Evolutionary conservation across 495 filamentous ascomycete genomes (phyloP), one percentile per base, ranked within the genome.

Genomic region (Choiromyces venosus): DNA sequence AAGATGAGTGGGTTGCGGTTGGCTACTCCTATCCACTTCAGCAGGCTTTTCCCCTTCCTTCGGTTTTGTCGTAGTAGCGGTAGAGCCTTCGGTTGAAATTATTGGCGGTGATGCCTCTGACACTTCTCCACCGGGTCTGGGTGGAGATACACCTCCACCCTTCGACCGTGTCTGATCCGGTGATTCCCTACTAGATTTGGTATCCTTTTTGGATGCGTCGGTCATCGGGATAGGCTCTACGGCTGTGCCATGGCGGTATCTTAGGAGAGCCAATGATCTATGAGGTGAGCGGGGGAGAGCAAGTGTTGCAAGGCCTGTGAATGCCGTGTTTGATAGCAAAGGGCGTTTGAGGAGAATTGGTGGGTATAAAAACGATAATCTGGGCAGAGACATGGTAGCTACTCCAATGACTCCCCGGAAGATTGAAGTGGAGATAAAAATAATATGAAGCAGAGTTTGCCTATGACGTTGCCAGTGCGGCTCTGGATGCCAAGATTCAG

Each of bases 321-420:
- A 61, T 40, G 66, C 83, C 67, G 64, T 66, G 80, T 83, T 29
- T 83, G 70, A 33, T 82, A 79, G 64, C 76, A 82, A 29, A 79
- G 77, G 35, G 82, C 81, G 19, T 67, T 79, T n/a, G 82, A 79
- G 84, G 71, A 89, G 90, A 66, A 92, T 82, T 75, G 91, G 88
- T 44, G 91, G 91, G 77, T 93, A 93, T 21, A 93, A 86, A 78
- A 93, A 93, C 4, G 88, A 88, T 40, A 94, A 85, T 77, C 91
- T 85, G 67, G 85, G 84, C 14, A 87, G 85, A 67, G 90, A 87
- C 92, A 94, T 94, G 74, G 74, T 81, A 74, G 73, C 68, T 75
- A 66, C 66, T 74, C 33, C 76, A 79, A 33, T 56, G 86, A 87
- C 81, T 84, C 84, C 56, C 81, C 85, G 75, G 82, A 76, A 36